Evolutionary conservation across 352 stramenopile genomes (phyloP), one percentile per base, ranked within the genome.

Genomic region (Phytopythium litorale): DNA sequence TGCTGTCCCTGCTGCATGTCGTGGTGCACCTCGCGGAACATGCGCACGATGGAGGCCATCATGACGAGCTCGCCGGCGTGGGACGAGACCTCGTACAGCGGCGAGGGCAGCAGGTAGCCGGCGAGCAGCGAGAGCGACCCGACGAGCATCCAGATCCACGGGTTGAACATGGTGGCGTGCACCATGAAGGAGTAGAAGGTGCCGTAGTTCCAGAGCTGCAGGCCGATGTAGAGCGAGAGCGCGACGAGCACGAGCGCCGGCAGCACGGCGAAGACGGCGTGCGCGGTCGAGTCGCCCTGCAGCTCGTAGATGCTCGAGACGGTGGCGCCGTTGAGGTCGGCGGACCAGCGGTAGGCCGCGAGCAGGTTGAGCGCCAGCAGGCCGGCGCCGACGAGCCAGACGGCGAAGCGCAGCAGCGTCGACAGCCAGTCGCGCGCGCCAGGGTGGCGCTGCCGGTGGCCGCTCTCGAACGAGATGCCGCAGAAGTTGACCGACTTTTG

Each of bases 401-500:
- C 81, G 16, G 76, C 55, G 56, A 89, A 81, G 21, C 83, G 81
- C 32, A 90, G 71, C 54, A 79, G 85, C 15, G 75, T 83, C 7
- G 85, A 91, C 9, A 89, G 64, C 56, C 62, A 66, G 65, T 72
- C 68, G 7, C 53, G 53, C n/a, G 62, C 43, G 32, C 61, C 65
- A 0, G 57, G 55, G 35, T 76, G 71, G n/a, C 65, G 66, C 33
- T 76, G 75, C 2, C 81, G 74, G 30, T 89, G 79, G 18, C 78
- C 81, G 42, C 74, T 85, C 54, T 96, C 87, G 59, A 97, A 96
- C 18, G 80, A 82, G 64, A 97, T 96, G 40, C 89, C 89, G 57
- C 88, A 96, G 62, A 96, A 97, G 65, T 94, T 94, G 58, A 97
- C 87, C 23, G 78, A 89, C 56, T 93, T 93, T 56, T 93, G 83